phyloP scores from a whole-genome alignment of 1,284 basidiomycete species.

The Porodaedalea pini region DNA sequence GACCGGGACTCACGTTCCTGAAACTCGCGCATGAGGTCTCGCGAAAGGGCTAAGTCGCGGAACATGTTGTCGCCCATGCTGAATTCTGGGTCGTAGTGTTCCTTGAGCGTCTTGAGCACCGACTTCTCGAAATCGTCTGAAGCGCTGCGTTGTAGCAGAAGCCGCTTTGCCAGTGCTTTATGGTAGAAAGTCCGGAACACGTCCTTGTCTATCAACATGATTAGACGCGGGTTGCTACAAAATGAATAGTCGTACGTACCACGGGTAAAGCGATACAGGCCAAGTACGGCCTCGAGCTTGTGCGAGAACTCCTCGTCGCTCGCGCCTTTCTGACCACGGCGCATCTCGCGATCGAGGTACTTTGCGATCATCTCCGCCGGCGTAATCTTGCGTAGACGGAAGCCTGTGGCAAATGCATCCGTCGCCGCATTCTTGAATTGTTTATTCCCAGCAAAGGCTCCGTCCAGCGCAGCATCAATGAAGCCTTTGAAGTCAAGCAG shows the following conservation, averaged over 20 bases:
- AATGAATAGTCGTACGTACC: slow-evolving; percentile 26
- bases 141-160: slow-evolving; percentile 84
- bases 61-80: slow-evolving; percentile 90
- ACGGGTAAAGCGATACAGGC: slow-evolving; percentile 83
- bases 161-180: slow-evolving; percentile 81
- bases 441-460: slow-evolving; percentile 15
- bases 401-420: slow-evolving; percentile 78
- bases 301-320: slow-evolving; percentile 70
- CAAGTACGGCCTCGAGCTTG: slow-evolving; percentile 74
- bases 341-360: slow-evolving; percentile 82
- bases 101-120: slow-evolving; percentile 86
- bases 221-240: neutral
- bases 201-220: slow-evolving; percentile 61
- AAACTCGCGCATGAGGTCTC: slow-evolving; percentile 64
- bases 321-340: slow-evolving; percentile 75
- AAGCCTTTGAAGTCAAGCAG: slow-evolving; percentile 71
- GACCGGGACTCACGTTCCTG: slow-evolving; percentile 29
- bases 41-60: slow-evolving; percentile 74
- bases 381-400: slow-evolving; percentile 79
- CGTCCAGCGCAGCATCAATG: slow-evolving; percentile 37
- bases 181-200: slow-evolving; percentile 96
- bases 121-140: slow-evolving; percentile 88
- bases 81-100: slow-evolving; percentile 85
- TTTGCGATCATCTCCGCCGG: slow-evolving; percentile 96
- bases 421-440: slow-evolving; percentile 37